phyloP scores from a whole-genome alignment of 441 rosid species.

The Pelargonium myrrhifolium region DNA sequence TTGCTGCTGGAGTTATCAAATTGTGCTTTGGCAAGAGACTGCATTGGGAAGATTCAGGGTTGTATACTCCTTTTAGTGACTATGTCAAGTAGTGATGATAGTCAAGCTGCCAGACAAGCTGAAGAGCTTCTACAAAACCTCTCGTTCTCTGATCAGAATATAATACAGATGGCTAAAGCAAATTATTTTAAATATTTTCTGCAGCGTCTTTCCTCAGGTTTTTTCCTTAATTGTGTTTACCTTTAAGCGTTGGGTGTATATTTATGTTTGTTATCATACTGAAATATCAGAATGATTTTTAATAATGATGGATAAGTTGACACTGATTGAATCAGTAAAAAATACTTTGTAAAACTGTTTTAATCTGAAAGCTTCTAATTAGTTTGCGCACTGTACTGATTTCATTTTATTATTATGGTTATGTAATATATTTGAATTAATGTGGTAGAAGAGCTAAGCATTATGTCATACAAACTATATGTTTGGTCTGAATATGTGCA shows the following conservation, averaged over 20 bases:
- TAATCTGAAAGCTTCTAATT: too few relatives aligned
- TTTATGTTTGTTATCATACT: neutral
- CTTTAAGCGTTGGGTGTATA: slow-evolving; percentile 2
- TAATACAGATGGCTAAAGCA: slow-evolving; percentile 61
- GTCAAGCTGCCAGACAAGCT: slow-evolving; percentile 45
- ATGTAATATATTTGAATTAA: too few relatives aligned
- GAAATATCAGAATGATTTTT: too few relatives aligned
- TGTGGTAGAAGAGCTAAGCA: too few relatives aligned
- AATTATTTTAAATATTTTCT: slow-evolving; percentile 54
- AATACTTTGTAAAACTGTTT: too few relatives aligned
- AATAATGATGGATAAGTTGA: too few relatives aligned
- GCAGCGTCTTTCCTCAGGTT: slow-evolving; percentile 44
- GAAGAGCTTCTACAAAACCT: slow-evolving; percentile 45
- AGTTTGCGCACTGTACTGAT: too few relatives aligned
- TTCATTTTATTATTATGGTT: too few relatives aligned
- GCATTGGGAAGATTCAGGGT: slow-evolving; percentile 49
- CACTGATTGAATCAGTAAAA: too few relatives aligned
- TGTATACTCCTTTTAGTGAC: slow-evolving; percentile 63
- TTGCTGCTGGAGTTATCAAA: slow-evolving; percentile 47
- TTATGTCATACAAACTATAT: too few relatives aligned
- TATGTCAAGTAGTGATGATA: slow-evolving; percentile 47
- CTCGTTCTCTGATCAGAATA: slow-evolving; percentile 44
- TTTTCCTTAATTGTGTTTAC: slow-evolving; percentile 11
- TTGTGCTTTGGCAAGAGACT: slow-evolving; percentile 26
- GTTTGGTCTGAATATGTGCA: too few relatives aligned